These are phyloP conservation scores for Trypanosoma mega DNA, from an alignment of 208 protist genomes.

Conservation along the genomic window DNA sequence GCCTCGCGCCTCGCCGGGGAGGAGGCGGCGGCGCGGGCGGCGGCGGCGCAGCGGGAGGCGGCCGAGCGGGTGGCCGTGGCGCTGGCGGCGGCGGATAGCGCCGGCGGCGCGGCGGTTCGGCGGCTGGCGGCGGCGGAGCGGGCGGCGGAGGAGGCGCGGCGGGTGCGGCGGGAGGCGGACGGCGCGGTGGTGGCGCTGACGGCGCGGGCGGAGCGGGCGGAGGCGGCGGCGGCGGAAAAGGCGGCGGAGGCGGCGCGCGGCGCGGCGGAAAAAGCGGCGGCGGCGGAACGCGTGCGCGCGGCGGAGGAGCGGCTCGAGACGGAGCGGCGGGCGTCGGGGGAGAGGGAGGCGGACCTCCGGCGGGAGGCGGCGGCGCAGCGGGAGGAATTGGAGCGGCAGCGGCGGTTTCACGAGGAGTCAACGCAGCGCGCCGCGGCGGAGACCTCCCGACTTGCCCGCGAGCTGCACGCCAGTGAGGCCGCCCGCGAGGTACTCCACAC, in stretches of 20 bases:
- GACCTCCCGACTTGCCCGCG: constrained; percentile 55
- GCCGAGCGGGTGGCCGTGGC: constrained; percentile 32
- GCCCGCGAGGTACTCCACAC: constrained; percentile 71
- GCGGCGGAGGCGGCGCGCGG: too few species aligned
- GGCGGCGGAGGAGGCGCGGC: constrained; percentile 30
- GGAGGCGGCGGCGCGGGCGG: constrained; percentile 27
- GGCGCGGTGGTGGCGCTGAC: too few species aligned
- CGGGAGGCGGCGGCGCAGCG: constrained; percentile 35
- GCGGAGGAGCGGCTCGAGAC: constrained; percentile 58
- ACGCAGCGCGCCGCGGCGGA: constrained; percentile 70
- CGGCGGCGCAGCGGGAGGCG: constrained; percentile 58
- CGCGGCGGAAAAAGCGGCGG: constrained; percentile 15
- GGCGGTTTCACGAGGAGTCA: constrained; percentile 23
- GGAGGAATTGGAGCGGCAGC: constrained; percentile 36
- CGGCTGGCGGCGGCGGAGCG: too few species aligned
- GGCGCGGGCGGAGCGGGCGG: too few species aligned
- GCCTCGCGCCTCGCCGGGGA: not conserved
- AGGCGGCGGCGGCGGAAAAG: not conserved
- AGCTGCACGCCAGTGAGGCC: constrained; percentile 88
- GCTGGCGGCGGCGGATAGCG: not conserved
- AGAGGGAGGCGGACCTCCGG: not conserved
- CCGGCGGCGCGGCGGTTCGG: too few species aligned
- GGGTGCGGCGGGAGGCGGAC: constrained; percentile 36
- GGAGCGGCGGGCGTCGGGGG: constrained; percentile 32
- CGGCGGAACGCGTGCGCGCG: too few species aligned